Percentiles rank a stretch among this genome's conserved stretches.
Conservation (phyloP, 176 grass and related monocot species). For the Cenchrus americanus region DNA sequence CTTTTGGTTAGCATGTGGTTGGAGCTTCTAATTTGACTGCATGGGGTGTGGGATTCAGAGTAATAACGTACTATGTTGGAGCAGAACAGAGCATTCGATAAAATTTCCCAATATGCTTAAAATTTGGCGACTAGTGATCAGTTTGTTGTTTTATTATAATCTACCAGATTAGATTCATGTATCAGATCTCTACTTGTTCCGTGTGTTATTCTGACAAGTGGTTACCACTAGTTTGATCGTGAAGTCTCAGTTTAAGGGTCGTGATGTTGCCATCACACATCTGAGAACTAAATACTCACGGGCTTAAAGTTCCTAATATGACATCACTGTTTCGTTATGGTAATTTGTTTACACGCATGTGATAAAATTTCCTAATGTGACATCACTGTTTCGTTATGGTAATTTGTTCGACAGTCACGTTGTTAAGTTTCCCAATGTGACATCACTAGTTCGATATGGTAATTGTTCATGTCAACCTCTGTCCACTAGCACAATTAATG, state of each 20-base stretch:
- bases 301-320: neutral
- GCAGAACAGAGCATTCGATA: neutral
- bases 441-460: neutral
- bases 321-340: too few relatives aligned
- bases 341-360: too few relatives aligned
- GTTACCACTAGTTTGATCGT: neutral
- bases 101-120: too few relatives aligned
- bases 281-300: neutral
- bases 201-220: neutral
- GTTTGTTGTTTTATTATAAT: neutral
- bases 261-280: neutral
- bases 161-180: neutral
- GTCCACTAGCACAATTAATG: neutral
- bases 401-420: neutral
- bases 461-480: neutral
- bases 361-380: too few relatives aligned
- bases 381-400: too few relatives aligned
- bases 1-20: neutral
- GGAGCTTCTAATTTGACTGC: neutral
- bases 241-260: neutral
- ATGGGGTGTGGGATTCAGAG: neutral
- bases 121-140: neutral
- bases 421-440: neutral
- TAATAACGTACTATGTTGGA: neutral
- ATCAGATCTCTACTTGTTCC: neutral